Percentiles rank a stretch among this genome's conserved stretches.
These are phyloP conservation scores for Globisporangium sylvaticum DNA, from an alignment of 352 stramenopile genomes.

Conservation along the genomic window DNA sequence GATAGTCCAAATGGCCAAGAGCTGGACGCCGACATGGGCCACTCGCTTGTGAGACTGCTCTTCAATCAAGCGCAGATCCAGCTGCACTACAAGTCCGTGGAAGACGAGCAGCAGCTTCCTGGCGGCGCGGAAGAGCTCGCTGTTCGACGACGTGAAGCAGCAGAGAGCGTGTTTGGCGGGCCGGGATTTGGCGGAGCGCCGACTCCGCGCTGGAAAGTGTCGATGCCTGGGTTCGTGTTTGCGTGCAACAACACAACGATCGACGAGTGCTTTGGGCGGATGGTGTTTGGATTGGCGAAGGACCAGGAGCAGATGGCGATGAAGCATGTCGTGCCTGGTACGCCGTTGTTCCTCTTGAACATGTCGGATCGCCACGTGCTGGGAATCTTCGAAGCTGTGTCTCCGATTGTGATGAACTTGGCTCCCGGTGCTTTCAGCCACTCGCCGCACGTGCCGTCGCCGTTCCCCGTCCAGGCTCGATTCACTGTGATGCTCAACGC, in stretches of 20 bases:
- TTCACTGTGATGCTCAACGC: constrained; percentile 72
- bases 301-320: constrained; percentile 67
- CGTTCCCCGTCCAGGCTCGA: constrained; percentile 69
- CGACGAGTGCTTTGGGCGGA: constrained; percentile 84
- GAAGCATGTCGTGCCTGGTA: constrained; percentile 67
- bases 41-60: constrained; percentile 67
- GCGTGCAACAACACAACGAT: constrained; percentile 78
- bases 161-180: constrained; percentile 58
- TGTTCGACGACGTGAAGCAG: constrained; percentile 59
- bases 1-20: constrained; percentile 65
- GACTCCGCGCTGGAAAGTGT: constrained; percentile 36
- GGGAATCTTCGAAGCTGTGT: constrained; percentile 82
- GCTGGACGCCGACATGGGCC: constrained; percentile 58
- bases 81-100: constrained; percentile 77
- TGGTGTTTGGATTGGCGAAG: constrained; percentile 73
- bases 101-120: constrained; percentile 72
- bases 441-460: constrained; percentile 47
- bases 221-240: constrained; percentile 76
- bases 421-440: constrained; percentile 74
- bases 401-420: constrained; percentile 68
- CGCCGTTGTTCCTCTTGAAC: constrained; percentile 84
- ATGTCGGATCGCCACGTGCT: constrained; percentile 81
- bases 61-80: constrained; percentile 83
- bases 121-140: constrained; percentile 76
- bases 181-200: constrained; percentile 27